Base-by-base conservation (phyloP, 495 filamentous ascomycete genomes). In the Penicillium herquei region DNA sequence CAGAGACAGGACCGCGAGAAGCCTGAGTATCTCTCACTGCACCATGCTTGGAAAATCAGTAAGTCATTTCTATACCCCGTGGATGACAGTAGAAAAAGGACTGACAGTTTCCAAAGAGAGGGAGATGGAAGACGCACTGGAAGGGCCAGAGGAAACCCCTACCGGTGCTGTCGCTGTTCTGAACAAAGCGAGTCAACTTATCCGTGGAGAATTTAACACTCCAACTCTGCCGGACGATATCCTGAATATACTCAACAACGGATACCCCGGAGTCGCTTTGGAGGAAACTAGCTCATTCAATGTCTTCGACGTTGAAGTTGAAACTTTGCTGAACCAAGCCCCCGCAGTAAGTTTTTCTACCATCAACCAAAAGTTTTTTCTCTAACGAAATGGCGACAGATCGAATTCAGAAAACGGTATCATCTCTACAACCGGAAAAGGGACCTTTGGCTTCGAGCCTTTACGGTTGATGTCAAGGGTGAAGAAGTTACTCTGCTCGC, bases 31-130 rank as follows among this genome's bases (percentile, higher is more conserved):
- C 43, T 46, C 1, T 18, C 43, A 46, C 43, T 46, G 43, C 18
- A 31, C 30, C 43, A 46, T 46, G 43, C 43, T 13, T 46, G 43
- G 43, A 46, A 46, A 46, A 46, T 46, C 6, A 46, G 43, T 46
- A 46, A 46, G 43, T 8, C 8, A 1, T n/a, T 2, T 30, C 43
- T 31, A n/a, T 31, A 3, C n/a, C 21, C 43, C 7, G 30, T 6
- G 5, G 9, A 39, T 17, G n/a, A 16, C 18, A 12, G 7, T 6
- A 1, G 9, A 17, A 3, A 41, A n/a, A n/a, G 6, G 2, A 41
- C 13, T 41, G 7, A 41, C 39, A 14, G 14, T 12, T 4, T 41
- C 18, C 0, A 17, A 41, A 26, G n/a, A 41, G 39, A 17, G 39
- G 1, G 39, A 41, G 10, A n/a, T 41, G 39, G n/a, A 17, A 41